Percentiles rank a stretch among this genome's conserved stretches.
Conservation (phyloP, 192 early-diverging fungal genomes). For the Thamnidium elegans region DNA sequence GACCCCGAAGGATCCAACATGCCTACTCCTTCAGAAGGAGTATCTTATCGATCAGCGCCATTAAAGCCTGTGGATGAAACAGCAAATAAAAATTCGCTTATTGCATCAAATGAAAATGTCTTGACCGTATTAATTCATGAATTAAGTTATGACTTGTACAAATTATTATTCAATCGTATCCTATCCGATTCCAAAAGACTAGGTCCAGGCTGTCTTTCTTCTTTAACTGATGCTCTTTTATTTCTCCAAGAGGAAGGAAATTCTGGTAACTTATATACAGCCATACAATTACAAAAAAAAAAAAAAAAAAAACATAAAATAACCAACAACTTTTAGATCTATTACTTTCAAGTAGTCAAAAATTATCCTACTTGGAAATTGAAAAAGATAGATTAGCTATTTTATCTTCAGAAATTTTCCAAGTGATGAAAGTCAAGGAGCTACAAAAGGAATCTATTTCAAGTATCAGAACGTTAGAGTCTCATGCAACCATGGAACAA, state of each 20-base stretch:
- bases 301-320: background rate
- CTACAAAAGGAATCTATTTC: conserved; percentile 10
- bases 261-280: background rate
- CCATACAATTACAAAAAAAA: too few relatives aligned
- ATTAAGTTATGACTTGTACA: background rate
- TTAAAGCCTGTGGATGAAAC: too few relatives aligned
- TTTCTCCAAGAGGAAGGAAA: conserved; percentile 5
- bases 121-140: conserved; percentile 7
- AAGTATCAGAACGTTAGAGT: conserved; percentile 1
- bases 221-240: background rate
- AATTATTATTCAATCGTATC: conserved; percentile 4
- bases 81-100: too few relatives aligned
- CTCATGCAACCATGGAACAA: too few relatives aligned
- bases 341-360: conserved; percentile 5
- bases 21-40: too few relatives aligned
- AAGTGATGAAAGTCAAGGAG: background rate
- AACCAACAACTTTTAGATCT: conserved; percentile 1
- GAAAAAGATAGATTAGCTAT: background rate
- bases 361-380: conserved; percentile 1
- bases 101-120: background rate
- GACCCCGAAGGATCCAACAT: background rate
- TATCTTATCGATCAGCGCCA: too few relatives aligned
- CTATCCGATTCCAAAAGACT: background rate
- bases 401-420: background rate
- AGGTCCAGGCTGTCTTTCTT: background rate